phyloP scores from a whole-genome alignment of 441 rosid species.

The Jatropha podagrica region DNA sequence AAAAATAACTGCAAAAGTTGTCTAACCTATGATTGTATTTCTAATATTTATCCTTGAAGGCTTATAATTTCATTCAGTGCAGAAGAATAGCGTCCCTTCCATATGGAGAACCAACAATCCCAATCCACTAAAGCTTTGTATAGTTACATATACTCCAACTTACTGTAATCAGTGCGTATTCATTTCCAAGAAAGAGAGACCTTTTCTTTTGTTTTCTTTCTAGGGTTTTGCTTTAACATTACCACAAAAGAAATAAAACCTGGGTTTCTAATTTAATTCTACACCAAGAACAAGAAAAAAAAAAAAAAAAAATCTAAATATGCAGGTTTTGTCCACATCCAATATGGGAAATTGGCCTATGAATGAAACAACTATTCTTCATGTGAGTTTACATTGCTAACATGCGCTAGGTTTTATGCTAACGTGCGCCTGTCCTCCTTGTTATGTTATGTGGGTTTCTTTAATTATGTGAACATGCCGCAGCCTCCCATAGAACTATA shows the following conservation, averaged over 20 bases:
- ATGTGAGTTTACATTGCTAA: slow-evolving; percentile 30
- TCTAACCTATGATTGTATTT: too few species aligned
- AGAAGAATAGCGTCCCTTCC: too few species aligned
- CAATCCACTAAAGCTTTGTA: not conserved
- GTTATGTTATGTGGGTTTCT: not conserved
- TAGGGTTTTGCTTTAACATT: slow-evolving; percentile 10
- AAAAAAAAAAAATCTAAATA: not conserved
- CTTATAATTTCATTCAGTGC: too few species aligned
- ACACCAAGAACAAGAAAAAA: not conserved
- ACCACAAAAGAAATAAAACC: slow-evolving; percentile 19
- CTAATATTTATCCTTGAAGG: too few species aligned
- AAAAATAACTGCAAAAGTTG: not conserved
- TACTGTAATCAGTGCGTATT: too few species aligned
- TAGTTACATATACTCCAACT: too few species aligned
- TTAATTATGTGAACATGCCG: slow-evolving; percentile 6
- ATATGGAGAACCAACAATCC: not conserved
- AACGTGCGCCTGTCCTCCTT: slow-evolving; percentile 26
- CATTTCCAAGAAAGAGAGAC: too few species aligned
- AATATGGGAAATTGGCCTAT: slow-evolving; percentile 26
- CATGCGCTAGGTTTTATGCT: slow-evolving; percentile 28
- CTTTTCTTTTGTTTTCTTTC: not conserved
- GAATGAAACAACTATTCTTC: slow-evolving; percentile 28
- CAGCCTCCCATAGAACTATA: slow-evolving; percentile 6
- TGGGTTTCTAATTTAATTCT: not conserved
- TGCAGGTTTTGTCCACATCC: slow-evolving; percentile 25